Evolutionary conservation across 2,329 filamentous ascomycete genomes (phyloP), one percentile per base, ranked within the genome.

Genomic region (Ophiostoma sp.): DNA sequence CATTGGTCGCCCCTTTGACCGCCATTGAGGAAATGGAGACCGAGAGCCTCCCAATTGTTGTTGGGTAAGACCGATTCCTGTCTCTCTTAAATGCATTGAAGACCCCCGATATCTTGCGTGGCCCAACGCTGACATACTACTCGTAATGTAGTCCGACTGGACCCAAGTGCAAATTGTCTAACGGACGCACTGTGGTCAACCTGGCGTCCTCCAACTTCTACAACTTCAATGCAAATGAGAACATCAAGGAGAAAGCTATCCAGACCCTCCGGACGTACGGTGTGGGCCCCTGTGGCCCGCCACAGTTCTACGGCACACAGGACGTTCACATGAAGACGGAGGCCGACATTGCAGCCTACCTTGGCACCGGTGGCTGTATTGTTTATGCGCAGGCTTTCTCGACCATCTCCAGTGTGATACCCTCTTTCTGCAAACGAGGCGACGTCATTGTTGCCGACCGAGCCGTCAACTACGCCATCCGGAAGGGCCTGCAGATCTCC

Each of bases 281-380:
- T 73, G 97, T 99, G 55, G 97, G 96, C 9, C 95, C 96, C 73
- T 99, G 96, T 81, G 96, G 96, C 25, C 96, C 96, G 22, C 96
- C 96, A 6, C 95, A 97, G 76, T 99, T 99, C 84, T 99, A 99
- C 84, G 96, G 95, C 76, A 99, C 94, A 42, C 95, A 98, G 82
- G 96, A 99, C 83, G 95, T 98, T 63, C 96, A 99, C 82, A 95
- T 98, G 89, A 96, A 97, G 85, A 94, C 94, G 19, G 96, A 99
- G 83, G 90, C 93, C 73, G 95, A 98, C 81, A 95, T 99, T 79
- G 94, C 96, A 31, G 89, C 92, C 11, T 97, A 95, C 80, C 84
- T 99, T 33, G 96, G 96, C 31, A 93, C 93, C 0, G 90, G 95
- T 72, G 91, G 92, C 42, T 97, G 94, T 80, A 98, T 99, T 77